Conservation (phyloP, 768 basidiomycete species). For the Tricholoma saponaceum region DNA sequence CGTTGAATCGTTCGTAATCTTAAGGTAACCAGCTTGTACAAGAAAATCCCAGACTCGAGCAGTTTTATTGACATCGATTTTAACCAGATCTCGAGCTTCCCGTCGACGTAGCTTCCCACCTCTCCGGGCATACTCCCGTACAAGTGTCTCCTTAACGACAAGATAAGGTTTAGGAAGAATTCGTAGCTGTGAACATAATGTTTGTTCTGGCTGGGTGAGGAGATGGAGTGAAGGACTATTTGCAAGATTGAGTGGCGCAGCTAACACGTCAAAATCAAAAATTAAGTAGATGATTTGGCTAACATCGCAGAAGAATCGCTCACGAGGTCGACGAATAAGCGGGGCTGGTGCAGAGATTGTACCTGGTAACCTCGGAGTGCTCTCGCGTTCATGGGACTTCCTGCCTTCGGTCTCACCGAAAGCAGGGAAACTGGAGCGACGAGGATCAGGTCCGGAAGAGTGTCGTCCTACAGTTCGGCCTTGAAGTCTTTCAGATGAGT, state of each 20-base stretch:
- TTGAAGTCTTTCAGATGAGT: conserved; percentile 48
- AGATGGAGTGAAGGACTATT: conserved; percentile 89
- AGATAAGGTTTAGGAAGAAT: conserved; percentile 96
- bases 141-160: conserved; percentile 90
- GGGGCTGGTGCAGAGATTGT: conserved; percentile 28
- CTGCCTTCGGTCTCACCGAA: conserved; percentile 37
- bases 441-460: conserved; percentile 51
- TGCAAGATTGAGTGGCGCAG: conserved; percentile 79
- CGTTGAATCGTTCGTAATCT: conserved; percentile 54
- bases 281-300: neutral
- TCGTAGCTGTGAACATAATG: conserved; percentile 82
- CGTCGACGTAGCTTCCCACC: conserved; percentile 84
- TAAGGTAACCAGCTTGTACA: conserved; percentile 79
- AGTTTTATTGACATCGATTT: conserved; percentile 92
- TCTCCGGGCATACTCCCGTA: conserved; percentile 88
- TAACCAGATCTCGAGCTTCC: conserved; percentile 86
- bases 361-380: conserved; percentile 47
- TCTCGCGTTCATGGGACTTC: conserved; percentile 55
- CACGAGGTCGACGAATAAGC: conserved; percentile 44
- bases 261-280: conserved; percentile 20
- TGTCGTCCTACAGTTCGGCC: conserved; percentile 48
- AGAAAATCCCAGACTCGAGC: conserved; percentile 92
- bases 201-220: conserved; percentile 83
- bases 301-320: conserved; percentile 9
- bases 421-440: conserved; percentile 37